These are phyloP conservation scores for Beauveria medogensis DNA, from an alignment of 2,329 filamentous ascomycete genomes.

Conservation along the genomic window DNA sequence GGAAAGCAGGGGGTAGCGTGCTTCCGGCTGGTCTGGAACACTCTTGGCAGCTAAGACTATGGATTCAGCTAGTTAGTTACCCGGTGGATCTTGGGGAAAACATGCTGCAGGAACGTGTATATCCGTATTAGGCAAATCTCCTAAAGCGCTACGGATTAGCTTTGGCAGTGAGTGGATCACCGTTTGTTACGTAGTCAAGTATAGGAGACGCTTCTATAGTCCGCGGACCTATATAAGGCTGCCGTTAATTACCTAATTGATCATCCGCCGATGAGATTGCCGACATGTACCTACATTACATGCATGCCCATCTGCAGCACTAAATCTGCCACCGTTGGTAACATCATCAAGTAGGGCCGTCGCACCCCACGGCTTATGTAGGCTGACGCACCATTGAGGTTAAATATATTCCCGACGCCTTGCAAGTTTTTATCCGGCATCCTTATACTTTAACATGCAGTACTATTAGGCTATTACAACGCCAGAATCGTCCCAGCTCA, in stretches of 20 bases:
- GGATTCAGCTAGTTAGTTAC: slow-evolving; percentile 1
- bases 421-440: no score
- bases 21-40: no score
- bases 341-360: not conserved
- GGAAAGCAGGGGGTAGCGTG: no score
- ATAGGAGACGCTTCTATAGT: not conserved
- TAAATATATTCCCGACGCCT: no score
- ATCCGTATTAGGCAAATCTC: not conserved
- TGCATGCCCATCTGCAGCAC: not conserved
- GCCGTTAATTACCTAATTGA: not conserved
- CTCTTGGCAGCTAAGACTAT: no score
- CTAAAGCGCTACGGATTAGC: not conserved
- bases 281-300: no score
- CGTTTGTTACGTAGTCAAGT: not conserved
- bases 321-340: not conserved
- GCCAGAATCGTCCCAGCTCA: no score
- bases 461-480: no score
- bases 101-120: not conserved
- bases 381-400: not conserved
- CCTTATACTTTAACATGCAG: no score
- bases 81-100: not conserved
- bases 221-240: not conserved
- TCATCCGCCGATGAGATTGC: not conserved
- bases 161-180: not conserved
- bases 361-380: not conserved